Percentiles rank a stretch among this genome's conserved stretches.
Conservation (phyloP, 2,329 filamentous ascomycete species). For the Plenodomus lindquistii region DNA sequence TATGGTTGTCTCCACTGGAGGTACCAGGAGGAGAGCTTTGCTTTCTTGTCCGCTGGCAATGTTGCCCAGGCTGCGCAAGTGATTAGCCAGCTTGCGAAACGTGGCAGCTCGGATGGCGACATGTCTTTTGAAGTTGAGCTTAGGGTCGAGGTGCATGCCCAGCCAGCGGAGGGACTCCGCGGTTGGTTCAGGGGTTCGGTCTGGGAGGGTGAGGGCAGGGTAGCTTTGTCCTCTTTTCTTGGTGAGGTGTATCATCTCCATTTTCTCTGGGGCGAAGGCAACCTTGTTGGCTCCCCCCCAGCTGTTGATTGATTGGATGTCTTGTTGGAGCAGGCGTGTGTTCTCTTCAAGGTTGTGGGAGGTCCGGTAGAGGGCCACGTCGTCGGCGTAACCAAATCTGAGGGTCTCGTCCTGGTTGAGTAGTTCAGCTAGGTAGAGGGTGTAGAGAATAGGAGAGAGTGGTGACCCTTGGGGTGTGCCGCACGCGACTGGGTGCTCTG, state of each 20-base stretch:
- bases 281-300: slow-evolving; percentile 10
- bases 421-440: slow-evolving; percentile 6
- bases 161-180: slow-evolving; percentile 7
- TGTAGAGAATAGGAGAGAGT: slow-evolving; percentile 4
- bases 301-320: slow-evolving; percentile 3
- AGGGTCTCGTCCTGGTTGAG: not conserved
- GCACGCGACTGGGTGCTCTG: not conserved
- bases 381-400: slow-evolving; percentile 2
- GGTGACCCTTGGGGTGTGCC: slow-evolving; percentile 3
- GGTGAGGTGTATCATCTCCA: slow-evolving; percentile 12
- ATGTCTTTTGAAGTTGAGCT: slow-evolving; percentile 6
- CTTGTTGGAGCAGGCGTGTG: slow-evolving; percentile 3
- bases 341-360: slow-evolving; percentile 5
- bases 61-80: slow-evolving; percentile 2
- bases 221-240: slow-evolving; percentile 1
- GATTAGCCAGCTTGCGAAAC: slow-evolving; percentile 1
- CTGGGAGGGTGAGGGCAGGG: not conserved
- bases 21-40: slow-evolving; percentile 5
- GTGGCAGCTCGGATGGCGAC: not conserved
- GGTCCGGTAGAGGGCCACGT: not conserved
- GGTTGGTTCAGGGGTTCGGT: not conserved
- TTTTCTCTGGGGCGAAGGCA: slow-evolving; percentile 11
- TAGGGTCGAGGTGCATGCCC: slow-evolving; percentile 8
- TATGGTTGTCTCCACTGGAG: slow-evolving; percentile 3
- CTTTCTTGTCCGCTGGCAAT: slow-evolving; percentile 2